phyloP scores from a whole-genome alignment of 2,329 filamentous ascomycete species.

The Trichoderma sp. region DNA sequence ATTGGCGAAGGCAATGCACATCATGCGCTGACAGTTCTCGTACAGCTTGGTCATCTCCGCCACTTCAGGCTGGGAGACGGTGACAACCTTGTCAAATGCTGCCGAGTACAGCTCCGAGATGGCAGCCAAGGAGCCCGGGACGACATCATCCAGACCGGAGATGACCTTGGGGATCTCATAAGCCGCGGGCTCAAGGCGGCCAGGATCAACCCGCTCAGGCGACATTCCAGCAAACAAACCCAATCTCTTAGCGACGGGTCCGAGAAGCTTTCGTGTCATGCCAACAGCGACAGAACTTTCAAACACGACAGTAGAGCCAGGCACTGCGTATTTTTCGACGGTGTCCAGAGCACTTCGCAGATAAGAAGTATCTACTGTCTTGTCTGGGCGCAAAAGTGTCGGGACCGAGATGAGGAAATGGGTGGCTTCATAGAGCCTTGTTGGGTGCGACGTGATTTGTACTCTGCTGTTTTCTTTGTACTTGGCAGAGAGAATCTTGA shows the following conservation, averaged over 20 bases:
- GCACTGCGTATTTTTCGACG: conserved; percentile 40
- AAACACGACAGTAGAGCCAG: conserved; percentile 47
- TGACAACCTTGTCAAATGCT: conserved; percentile 47
- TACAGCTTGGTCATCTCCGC: conserved; percentile 59
- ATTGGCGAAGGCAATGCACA: conserved; percentile 53
- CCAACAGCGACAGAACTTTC: conserved; percentile 54
- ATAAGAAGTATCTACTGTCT: conserved; percentile 47
- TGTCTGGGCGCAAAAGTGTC: conserved; percentile 46
- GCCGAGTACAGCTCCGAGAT: conserved; percentile 45
- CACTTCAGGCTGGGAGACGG: conserved; percentile 51
- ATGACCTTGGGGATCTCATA: conserved; percentile 51
- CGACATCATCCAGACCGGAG: conserved; percentile 48
- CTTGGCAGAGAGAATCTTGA: conserved; percentile 33
- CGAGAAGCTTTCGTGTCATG: conserved; percentile 50
- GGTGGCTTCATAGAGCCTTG: conserved; percentile 41
- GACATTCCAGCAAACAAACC: conserved; percentile 50
- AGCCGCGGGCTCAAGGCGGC: conserved; percentile 40
- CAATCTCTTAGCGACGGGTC: conserved; percentile 40
- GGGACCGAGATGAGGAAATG: conserved; percentile 55
- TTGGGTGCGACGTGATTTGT: conserved; percentile 38
- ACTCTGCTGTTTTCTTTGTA: conserved; percentile 30
- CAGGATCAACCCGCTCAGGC: conserved; percentile 52
- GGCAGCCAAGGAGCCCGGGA: conserved; percentile 42
- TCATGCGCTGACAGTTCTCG: conserved; percentile 56
- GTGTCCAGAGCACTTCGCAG: conserved; percentile 42